phyloP scores from a whole-genome alignment of 2,329 filamentous ascomycete genomes.

The Scedosporium boydii region DNA sequence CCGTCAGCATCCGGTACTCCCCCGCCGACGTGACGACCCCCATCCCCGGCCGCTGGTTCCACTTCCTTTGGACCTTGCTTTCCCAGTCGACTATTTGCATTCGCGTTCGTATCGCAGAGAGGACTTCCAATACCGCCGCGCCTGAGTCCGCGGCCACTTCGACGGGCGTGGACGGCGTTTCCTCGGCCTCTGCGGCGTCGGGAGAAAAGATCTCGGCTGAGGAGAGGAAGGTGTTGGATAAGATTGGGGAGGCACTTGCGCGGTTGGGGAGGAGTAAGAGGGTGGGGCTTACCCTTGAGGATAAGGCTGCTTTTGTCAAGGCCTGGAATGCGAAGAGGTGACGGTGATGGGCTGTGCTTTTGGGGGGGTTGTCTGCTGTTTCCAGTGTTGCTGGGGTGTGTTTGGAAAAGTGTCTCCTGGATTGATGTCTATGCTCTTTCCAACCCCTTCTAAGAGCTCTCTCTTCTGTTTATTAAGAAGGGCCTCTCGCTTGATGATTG shows the following conservation, averaged over 20 bases:
- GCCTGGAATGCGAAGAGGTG: conserved; percentile 42
- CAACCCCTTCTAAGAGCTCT: neutral
- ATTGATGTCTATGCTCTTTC: neutral
- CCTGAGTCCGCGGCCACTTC: conserved; percentile 26
- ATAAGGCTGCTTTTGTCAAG: conserved; percentile 75
- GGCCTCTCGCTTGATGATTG: neutral
- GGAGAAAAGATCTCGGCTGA: conserved; percentile 33
- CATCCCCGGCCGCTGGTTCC: conserved; percentile 60
- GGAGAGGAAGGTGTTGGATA: conserved; percentile 65
- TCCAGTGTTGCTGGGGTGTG: neutral
- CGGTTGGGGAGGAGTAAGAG: conserved; percentile 79
- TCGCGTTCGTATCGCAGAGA: conserved; percentile 79
- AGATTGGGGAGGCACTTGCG: conserved; percentile 78
- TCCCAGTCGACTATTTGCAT: conserved; percentile 82
- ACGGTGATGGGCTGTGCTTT: neutral
- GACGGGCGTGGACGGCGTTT: conserved; percentile 15
- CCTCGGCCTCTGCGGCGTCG: conserved; percentile 5
- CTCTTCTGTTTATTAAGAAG: neutral
- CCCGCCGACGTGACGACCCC: conserved; percentile 87
- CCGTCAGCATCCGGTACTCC: conserved; percentile 81
- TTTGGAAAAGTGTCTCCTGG: neutral
- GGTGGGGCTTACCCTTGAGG: conserved; percentile 71
- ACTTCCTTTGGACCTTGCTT: conserved; percentile 79
- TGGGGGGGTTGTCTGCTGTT: neutral
- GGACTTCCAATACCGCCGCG: conserved; percentile 45